Evolutionary conservation across 2,329 filamentous ascomycete genomes (phyloP), one percentile per base, ranked within the genome.

Genomic region (Helicocarpus griseus): DNA sequence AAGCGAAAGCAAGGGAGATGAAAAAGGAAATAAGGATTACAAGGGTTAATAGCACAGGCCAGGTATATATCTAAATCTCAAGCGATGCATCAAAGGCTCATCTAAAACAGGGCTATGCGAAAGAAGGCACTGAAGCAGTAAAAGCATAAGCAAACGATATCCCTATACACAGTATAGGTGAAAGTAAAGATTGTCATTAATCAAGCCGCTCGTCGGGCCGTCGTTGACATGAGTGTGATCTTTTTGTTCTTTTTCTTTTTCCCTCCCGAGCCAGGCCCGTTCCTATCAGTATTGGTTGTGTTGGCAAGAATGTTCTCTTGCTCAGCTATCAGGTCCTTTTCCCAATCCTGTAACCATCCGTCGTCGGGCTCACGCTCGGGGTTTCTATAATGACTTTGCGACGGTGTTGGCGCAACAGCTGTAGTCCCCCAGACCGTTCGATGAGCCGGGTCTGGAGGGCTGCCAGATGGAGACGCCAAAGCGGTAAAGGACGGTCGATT

Each of bases 351-450:
- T 14, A 91, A 73, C 90, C 90, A 96, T 0, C 90, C 91, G 64
- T 96, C 90, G 55, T 89, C 81, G 2, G 68, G 70, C 5, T 68
- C 61, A 50, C 58, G 50, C 4, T 55, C 54, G 38, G 68, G 60
- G 36, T 70, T 68, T 3, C 69, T 68, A 26, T 70, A 64, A 9
- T 65, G 56, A 26, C 81, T 61, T 9, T 79, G 77, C 1, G 83
- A 81, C 3, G 81, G 83, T 0, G 71, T 71, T 0, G 81, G 73
- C 2, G 73, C 63, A 2, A 95, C 72, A 0, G 79, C 81, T 3
- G 80, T 77, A 0, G 91, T 97, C n/a, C 91, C 91, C 91, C 91
- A 97, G 0, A 97, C 88, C 0, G 91, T 97, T 55, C 82, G 83
- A 36, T 47, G 21, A 5, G 19, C 21, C 5, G 80, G 75, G 0